phyloP scores from a whole-genome alignment of 805 yeast species.

The Sugiyamaella mastotermitis region DNA sequence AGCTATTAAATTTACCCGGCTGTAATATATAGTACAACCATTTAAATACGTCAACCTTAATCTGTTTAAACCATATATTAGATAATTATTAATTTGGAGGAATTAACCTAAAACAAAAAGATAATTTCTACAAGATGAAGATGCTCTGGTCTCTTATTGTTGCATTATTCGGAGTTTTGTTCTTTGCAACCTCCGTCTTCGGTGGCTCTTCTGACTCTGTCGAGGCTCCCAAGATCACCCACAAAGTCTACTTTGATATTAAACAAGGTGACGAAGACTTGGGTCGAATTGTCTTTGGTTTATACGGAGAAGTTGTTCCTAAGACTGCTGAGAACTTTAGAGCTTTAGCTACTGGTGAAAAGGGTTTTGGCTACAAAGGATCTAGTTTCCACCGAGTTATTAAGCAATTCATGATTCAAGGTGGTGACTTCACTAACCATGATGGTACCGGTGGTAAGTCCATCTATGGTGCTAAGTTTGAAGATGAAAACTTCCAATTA shows the following conservation, averaged over 20 bases:
- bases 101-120: no score
- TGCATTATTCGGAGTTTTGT: constrained; percentile 15
- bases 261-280: constrained; percentile 68
- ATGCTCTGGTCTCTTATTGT: constrained; percentile 21
- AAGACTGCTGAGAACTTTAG: constrained; percentile 87
- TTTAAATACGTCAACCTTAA: background rate
- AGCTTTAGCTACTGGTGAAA: constrained; percentile 70
- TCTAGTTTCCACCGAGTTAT: constrained; percentile 72
- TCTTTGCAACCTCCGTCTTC: constrained; percentile 16
- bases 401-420: constrained; percentile 72
- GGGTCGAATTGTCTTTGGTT: constrained; percentile 82
- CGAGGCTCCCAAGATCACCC: constrained; percentile 48
- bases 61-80: background rate
- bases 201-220: constrained; percentile 10
- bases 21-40: background rate
- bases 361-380: constrained; percentile 57
- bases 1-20: background rate
- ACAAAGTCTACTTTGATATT: constrained; percentile 80
- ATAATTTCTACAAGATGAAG: constrained; percentile 16
- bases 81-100: no score
- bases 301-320: constrained; percentile 81
- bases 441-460: constrained; percentile 74
- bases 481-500: constrained; percentile 69
- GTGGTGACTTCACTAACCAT: constrained; percentile 70
- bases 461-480: constrained; percentile 65